Evolutionary conservation across 805 yeast species (phyloP), one percentile per base, ranked within the genome.

Genomic region (Cyberlindnera amylophila): DNA sequence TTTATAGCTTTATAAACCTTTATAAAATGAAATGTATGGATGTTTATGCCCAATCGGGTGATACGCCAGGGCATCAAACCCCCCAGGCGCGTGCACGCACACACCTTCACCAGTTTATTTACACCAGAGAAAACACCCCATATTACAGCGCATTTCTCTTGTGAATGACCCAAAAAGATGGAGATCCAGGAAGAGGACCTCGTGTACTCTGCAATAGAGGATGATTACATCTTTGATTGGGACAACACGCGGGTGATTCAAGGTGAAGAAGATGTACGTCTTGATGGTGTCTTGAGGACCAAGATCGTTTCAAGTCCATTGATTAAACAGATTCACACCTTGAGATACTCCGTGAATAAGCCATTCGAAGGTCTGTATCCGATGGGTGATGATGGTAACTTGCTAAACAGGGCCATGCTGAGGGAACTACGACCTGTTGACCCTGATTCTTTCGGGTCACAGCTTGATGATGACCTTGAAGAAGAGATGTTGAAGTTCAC

Each of bases 301-400:
- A 68, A 71, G 11, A 47, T 74, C n/a, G 50, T 69, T 28, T 63
- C 63, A 14, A 66, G 75, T 14, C 74, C 77, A 2, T 54, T 67
- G 1, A 53, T 71, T 23, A 51, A 54, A 19, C 54, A 59, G 15
- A 61, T 72, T 18, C 59, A 62, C 44, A 63, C 64, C 11, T 39
- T 72, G 12, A 45, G 23, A 8, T 51, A 37, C 40, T 28, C 50
- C 5, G n/a, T 33, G 3, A 47, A 47, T 26, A 56, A 57, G 31
- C 46, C 51, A 11, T 11, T 49, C 6, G 39, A 46, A 16, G 61
- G 59, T 0, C 42, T 56, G 17, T 50, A 49, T 23, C n/a, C 14
- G 0, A 12, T 18, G 1, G 38, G 16, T 0, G 35, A 35, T 6
- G 57, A 58, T 39, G 61, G 59, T 37, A 52, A n/a, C 54, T 63